Evolutionary conservation across 2,329 filamentous ascomycete genomes (phyloP).

Genomic region (Sporothrix brasiliensis): DNA sequence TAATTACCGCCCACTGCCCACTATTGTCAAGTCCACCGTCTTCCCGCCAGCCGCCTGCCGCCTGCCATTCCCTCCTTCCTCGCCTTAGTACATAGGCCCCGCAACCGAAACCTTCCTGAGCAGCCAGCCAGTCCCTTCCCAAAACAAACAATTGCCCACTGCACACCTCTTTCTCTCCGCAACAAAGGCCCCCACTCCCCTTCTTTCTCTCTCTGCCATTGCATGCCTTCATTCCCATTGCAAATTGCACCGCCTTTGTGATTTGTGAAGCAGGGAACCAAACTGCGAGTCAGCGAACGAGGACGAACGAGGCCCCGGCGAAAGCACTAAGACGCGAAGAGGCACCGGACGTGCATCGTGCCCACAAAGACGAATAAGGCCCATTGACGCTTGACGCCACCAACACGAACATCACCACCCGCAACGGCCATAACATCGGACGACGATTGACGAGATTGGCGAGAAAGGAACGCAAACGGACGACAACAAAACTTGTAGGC

Average conservation of each 20-base stretch:
- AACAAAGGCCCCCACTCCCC: constrained; percentile 15
- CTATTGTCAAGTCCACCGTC: background rate
- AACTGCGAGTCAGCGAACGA: background rate
- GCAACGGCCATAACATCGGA: background rate
- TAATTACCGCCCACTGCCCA: constrained; percentile 13
- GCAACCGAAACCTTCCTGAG: constrained; percentile 17
- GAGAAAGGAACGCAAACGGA: background rate
- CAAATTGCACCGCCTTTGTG: background rate
- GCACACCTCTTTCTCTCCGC: constrained; percentile 10
- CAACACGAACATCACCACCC: background rate
- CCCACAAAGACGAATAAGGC: too few species aligned
- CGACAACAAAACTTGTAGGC: background rate
- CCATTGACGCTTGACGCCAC: background rate
- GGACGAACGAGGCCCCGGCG: background rate
- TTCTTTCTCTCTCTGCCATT: background rate
- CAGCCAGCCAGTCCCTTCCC: constrained; percentile 22
- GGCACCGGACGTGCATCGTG: too few species aligned
- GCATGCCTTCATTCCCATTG: constrained; percentile 1
- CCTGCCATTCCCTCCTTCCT: background rate
- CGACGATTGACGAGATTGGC: background rate
- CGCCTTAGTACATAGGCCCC: background rate
- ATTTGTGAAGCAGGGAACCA: background rate
- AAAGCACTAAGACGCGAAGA: background rate
- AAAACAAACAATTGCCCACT: constrained; percentile 17
- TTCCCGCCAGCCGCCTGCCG: background rate